Evolutionary conservation across 2,329 filamentous ascomycete genomes (phyloP), one percentile per base, ranked within the genome.

Genomic region (Pyrenophora seminiperda): DNA sequence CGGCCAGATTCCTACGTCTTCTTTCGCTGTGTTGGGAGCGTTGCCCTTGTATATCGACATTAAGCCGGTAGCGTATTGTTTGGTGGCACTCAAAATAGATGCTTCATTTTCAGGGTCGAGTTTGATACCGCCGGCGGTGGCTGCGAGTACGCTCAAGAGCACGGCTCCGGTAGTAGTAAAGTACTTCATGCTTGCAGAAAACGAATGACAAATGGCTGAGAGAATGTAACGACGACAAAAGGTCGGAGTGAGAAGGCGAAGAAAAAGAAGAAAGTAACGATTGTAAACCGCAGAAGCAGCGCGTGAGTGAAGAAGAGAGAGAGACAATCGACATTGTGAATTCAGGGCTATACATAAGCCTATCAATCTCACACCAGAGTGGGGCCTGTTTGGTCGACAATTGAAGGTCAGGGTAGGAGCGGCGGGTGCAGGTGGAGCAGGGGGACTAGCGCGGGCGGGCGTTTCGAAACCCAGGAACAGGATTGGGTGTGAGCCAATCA

Each of bases 1-100:
- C 4, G 75, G 72, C 33, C 76, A 71, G 34, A 73, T 74, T 11
- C 76, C 77, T 15, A 73, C 55, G n/a, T 72, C 61, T 47, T 69
- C 50, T 10, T 40, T 17, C 37, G 63, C 2, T 30, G 54, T 48
- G 32, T 40, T 53, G 5, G 66, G 60, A 31, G 59, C 66, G 46
- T 67, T 66, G 53, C 64, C 65, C 38, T 61, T 55, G 59, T 73
- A 73, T n/a, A 67, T 54, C 15, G 66, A 65, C 66, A 73, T 71
- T 58, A 73, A 54, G 18, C 68, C 65, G 44, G 65, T 54, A 2
- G 70, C 67, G 46, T 73, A 73, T 30, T 66, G 58, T 11, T 54
- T 50, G 2, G 66, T 59, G 18, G 58, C 69, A 42, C 41, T 56
- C 49, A 59, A 60, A 46, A 73, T 64, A 4, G 70, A 73, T 4